These are phyloP conservation scores for Trifolium dubium DNA, from an alignment of 306 rosid genomes.

Conservation along the genomic window DNA sequence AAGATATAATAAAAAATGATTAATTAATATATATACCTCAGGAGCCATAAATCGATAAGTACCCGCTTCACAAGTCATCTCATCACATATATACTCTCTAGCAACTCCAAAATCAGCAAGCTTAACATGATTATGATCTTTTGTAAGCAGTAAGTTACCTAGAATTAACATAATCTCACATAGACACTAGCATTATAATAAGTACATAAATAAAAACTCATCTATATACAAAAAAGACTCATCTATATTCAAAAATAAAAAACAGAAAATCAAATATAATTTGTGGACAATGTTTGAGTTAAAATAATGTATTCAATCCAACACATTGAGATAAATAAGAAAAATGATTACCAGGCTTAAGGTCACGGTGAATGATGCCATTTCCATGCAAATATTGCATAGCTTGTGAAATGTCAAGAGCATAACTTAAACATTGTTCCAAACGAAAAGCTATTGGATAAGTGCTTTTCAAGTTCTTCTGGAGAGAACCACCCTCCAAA, in stretches of 20 bases:
- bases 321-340: not conserved
- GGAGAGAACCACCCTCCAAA: conserved; percentile 27
- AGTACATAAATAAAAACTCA: too few relatives aligned
- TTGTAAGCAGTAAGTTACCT: conserved; percentile 24
- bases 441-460: conserved; percentile 6
- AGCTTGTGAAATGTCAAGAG: conserved; percentile 32
- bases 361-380: conserved; percentile 31
- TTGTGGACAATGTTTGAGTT: too few relatives aligned
- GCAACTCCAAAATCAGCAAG: conserved; percentile 33
- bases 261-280: too few relatives aligned
- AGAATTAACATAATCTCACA: not conserved
- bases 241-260: too few relatives aligned
- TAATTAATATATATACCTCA: conserved; percentile 8
- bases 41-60: conserved; percentile 41
- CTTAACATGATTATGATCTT: not conserved
- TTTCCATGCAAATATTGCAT: conserved; percentile 38
- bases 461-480: not conserved
- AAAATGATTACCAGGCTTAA: conserved; percentile 29
- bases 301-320: too few relatives aligned
- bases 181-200: not conserved
- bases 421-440: conserved; percentile 25
- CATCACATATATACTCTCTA: conserved; percentile 21
- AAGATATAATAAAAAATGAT: not conserved
- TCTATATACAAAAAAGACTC: too few relatives aligned
- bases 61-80: conserved; percentile 39